These are phyloP conservation scores for Fusarium sp. DNA, from an alignment of 2,329 filamentous ascomycete genomes.

Conservation along the genomic window DNA sequence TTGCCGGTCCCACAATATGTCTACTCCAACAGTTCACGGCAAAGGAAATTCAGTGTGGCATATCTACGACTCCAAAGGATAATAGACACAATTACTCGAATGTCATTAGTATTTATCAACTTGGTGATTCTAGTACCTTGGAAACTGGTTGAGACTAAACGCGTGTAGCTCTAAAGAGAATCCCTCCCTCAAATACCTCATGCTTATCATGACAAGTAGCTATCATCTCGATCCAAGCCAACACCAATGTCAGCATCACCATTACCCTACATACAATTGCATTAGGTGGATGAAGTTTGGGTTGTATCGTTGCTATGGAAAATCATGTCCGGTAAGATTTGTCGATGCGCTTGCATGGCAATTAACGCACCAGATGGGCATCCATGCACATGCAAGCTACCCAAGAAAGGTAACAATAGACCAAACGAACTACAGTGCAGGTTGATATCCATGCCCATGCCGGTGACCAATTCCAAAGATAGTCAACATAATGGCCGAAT, in stretches of 20 bases:
- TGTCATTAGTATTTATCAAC: too few relatives aligned
- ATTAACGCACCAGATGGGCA: not conserved
- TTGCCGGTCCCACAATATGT: slow-evolving; percentile 37
- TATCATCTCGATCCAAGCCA: not conserved
- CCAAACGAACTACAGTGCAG: slow-evolving; percentile 3
- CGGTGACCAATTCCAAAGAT: not conserved
- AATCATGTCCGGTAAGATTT: slow-evolving; percentile 30
- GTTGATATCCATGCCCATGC: not conserved
- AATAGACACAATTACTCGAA: too few relatives aligned
- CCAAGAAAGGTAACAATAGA: not conserved
- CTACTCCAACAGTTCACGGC: not conserved
- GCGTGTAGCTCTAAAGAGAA: too few relatives aligned
- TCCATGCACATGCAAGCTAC: not conserved
- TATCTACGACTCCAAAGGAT: not conserved
- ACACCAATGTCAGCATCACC: not conserved
- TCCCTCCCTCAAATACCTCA: not conserved
- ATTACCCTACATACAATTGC: not conserved
- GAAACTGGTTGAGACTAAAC: too few relatives aligned
- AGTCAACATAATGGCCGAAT: not conserved
- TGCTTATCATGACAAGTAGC: not conserved
- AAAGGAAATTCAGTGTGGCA: not conserved
- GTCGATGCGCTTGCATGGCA: not conserved
- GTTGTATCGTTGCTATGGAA: slow-evolving; percentile 18
- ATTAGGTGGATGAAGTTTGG: not conserved
- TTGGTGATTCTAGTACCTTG: not conserved